A percentile compares a stretch with the other conserved stretches of the same genome.
Conservation (phyloP, 352 stramenopile genomes). For the Phytopythium helicoides region DNA sequence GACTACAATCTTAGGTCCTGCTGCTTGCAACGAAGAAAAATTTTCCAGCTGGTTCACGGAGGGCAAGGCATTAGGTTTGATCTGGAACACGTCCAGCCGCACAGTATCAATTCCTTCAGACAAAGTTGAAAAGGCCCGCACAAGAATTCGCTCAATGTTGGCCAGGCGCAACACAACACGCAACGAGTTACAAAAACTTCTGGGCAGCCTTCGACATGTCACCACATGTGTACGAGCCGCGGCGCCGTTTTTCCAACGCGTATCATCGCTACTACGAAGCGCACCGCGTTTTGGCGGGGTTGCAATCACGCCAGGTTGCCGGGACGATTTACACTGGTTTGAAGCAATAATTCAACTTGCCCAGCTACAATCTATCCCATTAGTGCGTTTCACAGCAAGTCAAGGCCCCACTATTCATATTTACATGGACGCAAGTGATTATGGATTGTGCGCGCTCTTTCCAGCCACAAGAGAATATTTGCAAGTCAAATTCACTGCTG, state of each 20-base stretch:
- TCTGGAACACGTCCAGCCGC: too few relatives aligned
- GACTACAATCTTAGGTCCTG: too few relatives aligned
- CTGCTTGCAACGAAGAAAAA: too few relatives aligned
- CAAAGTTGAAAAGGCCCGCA: too few relatives aligned
- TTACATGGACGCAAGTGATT: background rate
- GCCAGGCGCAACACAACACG: too few relatives aligned
- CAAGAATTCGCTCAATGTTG: too few relatives aligned
- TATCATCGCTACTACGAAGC: background rate
- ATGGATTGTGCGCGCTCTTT: background rate
- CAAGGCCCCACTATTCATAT: background rate
- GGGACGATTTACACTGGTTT: background rate
- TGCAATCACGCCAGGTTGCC: background rate
- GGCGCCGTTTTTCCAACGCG: background rate
- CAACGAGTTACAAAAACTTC: too few relatives aligned
- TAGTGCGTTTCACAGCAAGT: background rate
- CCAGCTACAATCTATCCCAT: background rate
- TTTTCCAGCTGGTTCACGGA: too few relatives aligned
- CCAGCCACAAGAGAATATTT: background rate
- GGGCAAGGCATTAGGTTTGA: too few relatives aligned
- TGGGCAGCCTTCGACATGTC: too few relatives aligned
- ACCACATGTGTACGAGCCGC: background rate
- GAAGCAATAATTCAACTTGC: background rate
- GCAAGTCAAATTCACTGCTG: background rate
- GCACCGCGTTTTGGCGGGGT: background rate
- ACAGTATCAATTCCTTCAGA: too few relatives aligned